These are phyloP conservation scores for Globisporangium ultimum DNA, from an alignment of 352 stramenopile species.

Conservation along the genomic window DNA sequence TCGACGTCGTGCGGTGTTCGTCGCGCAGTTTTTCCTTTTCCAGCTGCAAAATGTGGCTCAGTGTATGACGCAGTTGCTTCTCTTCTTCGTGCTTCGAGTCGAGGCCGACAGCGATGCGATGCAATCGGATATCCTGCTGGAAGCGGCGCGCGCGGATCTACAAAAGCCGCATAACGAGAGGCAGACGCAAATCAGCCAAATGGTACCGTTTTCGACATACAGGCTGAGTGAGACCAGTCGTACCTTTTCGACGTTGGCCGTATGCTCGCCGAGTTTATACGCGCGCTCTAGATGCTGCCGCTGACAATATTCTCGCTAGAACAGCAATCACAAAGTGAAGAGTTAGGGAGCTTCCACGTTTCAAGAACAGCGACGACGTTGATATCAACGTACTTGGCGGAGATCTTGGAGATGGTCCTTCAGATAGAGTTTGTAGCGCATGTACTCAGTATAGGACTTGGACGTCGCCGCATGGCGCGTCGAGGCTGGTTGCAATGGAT, in stretches of 20 bases:
- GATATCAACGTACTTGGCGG: constrained; percentile 24
- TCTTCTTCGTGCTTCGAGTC: constrained; percentile 65
- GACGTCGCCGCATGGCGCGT: constrained; percentile 14
- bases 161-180: background rate
- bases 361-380: background rate
- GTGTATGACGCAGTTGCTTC: constrained; percentile 60
- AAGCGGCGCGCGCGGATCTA: constrained; percentile 63
- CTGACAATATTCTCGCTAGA: constrained; percentile 51
- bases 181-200: too few species aligned
- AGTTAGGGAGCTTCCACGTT: background rate
- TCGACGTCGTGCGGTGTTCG: constrained; percentile 47
- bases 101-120: constrained; percentile 58
- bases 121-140: constrained; percentile 63
- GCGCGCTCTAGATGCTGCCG: constrained; percentile 57
- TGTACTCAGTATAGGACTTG: constrained; percentile 42
- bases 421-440: constrained; percentile 68
- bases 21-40: constrained; percentile 69
- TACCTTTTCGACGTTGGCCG: constrained; percentile 59
- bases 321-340: background rate
- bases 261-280: constrained; percentile 59
- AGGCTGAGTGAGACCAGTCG: background rate
- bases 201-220: background rate
- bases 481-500: constrained; percentile 33
- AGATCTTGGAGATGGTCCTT: constrained; percentile 69
- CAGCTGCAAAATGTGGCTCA: constrained; percentile 56